Evolutionary conservation across 2,329 filamentous ascomycete genomes (phyloP), one percentile per base, ranked within the genome.

Genomic region (Epichloe bromicola): DNA sequence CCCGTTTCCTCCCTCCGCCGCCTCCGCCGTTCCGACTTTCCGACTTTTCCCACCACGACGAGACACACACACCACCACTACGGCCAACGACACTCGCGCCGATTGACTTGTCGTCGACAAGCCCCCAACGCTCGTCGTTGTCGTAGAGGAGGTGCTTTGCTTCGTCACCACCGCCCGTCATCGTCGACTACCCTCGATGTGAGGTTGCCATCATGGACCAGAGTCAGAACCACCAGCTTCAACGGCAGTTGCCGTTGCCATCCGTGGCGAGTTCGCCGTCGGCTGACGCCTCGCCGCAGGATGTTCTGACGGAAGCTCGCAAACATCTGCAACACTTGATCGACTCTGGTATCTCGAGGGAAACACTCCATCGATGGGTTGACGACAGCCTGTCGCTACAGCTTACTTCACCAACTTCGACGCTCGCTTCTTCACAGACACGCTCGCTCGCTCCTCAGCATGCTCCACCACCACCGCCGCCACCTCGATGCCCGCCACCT

Each of bases 321-420:
- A 70, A 71, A 58, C 72, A 71, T 52, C 65, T 73, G 6, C 69
- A 73, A 61, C 67, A 67, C 44, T 60, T 73, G 55, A 73, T 73
- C 55, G 70, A 72, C 53, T 70, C 69, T 15, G 70, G 70, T 43
- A 58, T 73, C 10, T 72, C 70, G 48, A 69, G 67, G 57, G 70
- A 72, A 51, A 58, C 67, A 40, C 64, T 70, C 30, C 67, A 70
- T 52, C 67, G 69, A 60, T 67, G 65, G 63, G 66, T 70, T 50
- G 67, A 69, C 50, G 63, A 65, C 48, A 64, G 64, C 57, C 63
- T 64, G 54, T 62, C 65, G 38, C 58, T 65, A 44, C 61, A 61
- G 57, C 66, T 63, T 48, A 62, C 51, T 42, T 50, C 53, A 10
- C 54, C 39, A 50, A 51, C 51, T 46, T 50, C 56, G 20, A 54